These are phyloP conservation scores for Liriodendron chinense DNA, from an alignment of 164 flowering plant species.

Conservation along the genomic window DNA sequence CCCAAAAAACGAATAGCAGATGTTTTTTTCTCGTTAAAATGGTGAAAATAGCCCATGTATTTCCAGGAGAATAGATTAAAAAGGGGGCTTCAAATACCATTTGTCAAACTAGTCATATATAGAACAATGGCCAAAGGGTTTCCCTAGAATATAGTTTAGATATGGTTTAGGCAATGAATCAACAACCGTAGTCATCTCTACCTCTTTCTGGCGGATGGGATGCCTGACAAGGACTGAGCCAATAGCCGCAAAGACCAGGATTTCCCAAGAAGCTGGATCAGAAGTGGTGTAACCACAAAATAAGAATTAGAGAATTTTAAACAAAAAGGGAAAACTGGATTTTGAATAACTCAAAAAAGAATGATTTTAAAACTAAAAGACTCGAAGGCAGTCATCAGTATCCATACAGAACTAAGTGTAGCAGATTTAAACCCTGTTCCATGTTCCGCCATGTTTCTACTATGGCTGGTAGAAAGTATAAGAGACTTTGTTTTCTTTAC, in stretches of 20 bases:
- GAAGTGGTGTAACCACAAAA: neutral
- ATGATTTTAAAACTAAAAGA: too few relatives aligned
- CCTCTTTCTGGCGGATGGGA: conserved; percentile 64
- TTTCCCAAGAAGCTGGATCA: conserved; percentile 73
- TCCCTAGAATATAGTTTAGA: neutral
- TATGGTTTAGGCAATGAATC: neutral
- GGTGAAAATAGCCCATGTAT: too few relatives aligned
- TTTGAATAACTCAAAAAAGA: neutral
- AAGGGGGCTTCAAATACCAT: neutral
- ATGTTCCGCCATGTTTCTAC: too few relatives aligned
- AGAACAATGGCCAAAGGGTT: neutral
- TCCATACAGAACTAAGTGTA: neutral
- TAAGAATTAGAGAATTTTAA: neutral
- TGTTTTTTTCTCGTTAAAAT: too few relatives aligned
- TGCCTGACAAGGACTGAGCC: conserved; percentile 60
- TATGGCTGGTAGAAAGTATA: neutral
- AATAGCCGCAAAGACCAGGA: conserved; percentile 79
- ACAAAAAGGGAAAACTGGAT: neutral
- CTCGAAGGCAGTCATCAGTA: neutral
- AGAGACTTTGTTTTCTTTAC: conserved; percentile 26
- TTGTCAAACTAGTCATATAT: too few relatives aligned
- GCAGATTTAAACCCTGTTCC: neutral
- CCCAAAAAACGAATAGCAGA: too few relatives aligned
- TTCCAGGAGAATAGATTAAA: too few relatives aligned
- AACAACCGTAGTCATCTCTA: conserved; percentile 16